phyloP scores from a whole-genome alignment of 2,329 filamentous ascomycete genomes.

The Pseudogymnoascus sp. region DNA sequence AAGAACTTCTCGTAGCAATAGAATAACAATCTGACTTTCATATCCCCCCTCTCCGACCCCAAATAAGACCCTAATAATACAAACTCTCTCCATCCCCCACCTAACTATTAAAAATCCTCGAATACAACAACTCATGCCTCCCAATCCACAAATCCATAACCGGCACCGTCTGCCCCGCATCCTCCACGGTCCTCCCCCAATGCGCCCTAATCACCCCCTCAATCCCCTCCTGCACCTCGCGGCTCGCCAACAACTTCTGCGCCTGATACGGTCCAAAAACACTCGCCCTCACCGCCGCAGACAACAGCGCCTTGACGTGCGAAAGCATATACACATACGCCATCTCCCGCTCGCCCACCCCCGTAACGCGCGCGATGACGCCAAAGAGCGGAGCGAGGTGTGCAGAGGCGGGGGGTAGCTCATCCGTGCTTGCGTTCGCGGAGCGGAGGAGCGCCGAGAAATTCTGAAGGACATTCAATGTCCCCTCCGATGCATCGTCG shows the following conservation, averaged over 20 bases:
- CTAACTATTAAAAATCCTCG: constrained; percentile 77
- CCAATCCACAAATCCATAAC: constrained; percentile 78
- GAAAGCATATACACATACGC: constrained; percentile 69
- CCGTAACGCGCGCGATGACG: constrained; percentile 52
- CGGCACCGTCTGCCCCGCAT: constrained; percentile 67
- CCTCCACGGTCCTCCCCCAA: constrained; percentile 49
- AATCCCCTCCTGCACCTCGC: constrained; percentile 49
- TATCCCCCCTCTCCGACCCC: no score
- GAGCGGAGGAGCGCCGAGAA: constrained; percentile 21
- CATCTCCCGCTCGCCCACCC: constrained; percentile 51
- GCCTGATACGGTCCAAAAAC: constrained; percentile 75
- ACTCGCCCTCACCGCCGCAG: constrained; percentile 67
- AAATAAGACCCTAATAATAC: no score
- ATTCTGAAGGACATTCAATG: constrained; percentile 18
- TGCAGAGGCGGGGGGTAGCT: constrained; percentile 41
- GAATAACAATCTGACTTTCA: background rate
- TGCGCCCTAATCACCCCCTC: constrained; percentile 49
- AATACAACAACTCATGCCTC: constrained; percentile 74
- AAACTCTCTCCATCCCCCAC: constrained; percentile 9
- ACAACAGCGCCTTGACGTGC: constrained; percentile 68
- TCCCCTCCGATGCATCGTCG: constrained; percentile 17
- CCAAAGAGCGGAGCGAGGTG: constrained; percentile 68
- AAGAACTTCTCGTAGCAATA: background rate
- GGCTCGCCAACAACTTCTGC: constrained; percentile 60
- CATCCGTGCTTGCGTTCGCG: constrained; percentile 9